Evolutionary conservation across 164 flowering plant genomes (phyloP).

Genomic region (Liquidambar formosana): DNA sequence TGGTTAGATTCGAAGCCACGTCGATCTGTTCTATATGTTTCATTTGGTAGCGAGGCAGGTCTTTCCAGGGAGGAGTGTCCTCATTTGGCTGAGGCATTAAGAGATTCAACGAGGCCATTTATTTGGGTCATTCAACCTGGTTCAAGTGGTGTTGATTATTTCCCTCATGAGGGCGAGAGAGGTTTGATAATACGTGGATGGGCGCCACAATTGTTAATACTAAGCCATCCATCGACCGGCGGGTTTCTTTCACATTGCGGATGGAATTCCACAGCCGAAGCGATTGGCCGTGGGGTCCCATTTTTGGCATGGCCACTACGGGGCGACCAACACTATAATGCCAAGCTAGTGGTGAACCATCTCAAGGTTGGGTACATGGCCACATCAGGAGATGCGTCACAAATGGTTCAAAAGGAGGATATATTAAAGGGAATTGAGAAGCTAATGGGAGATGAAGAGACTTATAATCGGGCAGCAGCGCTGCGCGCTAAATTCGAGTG

Average conservation of each 20-base stretch:
- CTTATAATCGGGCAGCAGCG: no score
- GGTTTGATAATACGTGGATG: no score
- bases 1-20: conserved; percentile 33
- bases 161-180: conserved; percentile 27
- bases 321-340: no score
- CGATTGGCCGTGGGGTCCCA: conserved; percentile 46
- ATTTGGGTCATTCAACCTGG: conserved; percentile 45
- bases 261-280: no score
- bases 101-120: conserved; percentile 23
- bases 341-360: no score
- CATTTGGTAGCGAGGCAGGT: conserved; percentile 38
- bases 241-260: conserved; percentile 50
- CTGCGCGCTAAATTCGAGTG: no score
- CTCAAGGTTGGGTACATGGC: conserved; percentile 39
- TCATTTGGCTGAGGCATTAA: conserved; percentile 24
- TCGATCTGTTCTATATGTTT: conserved; percentile 30
- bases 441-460: no score
- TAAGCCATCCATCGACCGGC: conserved; percentile 39
- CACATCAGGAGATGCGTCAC: not conserved
- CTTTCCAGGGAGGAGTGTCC: conserved; percentile 24
- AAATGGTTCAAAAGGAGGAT: conserved; percentile 29
- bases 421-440: no score
- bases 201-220: no score
- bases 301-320: conserved; percentile 55
- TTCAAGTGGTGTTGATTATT: conserved; percentile 16